Evolutionary conservation across 2,329 filamentous ascomycete species (phyloP).

Genomic region (Cryoendolithus antarcticus): DNA sequence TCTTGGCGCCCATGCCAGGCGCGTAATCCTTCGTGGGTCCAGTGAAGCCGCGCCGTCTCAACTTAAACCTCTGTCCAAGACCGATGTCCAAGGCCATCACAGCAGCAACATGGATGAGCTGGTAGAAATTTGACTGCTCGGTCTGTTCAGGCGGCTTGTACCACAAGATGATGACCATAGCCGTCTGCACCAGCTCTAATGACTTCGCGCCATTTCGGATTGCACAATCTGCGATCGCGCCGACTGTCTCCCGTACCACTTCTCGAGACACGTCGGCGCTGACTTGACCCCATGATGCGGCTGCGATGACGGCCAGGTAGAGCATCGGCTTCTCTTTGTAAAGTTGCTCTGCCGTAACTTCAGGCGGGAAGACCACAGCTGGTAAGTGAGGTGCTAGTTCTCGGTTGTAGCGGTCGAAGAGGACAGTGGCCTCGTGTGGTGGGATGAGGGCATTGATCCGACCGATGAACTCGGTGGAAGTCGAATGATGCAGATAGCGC

Average conservation of each 20-base stretch:
- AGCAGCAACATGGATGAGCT: conserved; percentile 68
- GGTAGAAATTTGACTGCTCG: conserved; percentile 82
- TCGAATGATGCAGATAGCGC: conserved; percentile 13
- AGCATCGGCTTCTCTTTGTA: conserved; percentile 47
- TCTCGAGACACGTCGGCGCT: conserved; percentile 45
- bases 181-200: conserved; percentile 67
- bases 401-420: conserved; percentile 46
- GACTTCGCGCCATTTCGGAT: conserved; percentile 68
- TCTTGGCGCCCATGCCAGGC: conserved; percentile 12
- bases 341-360: conserved; percentile 41
- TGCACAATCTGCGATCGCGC: conserved; percentile 60
- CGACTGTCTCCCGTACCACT: conserved; percentile 58
- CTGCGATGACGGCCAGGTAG: conserved; percentile 45
- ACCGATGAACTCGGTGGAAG: conserved; percentile 18
- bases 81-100: conserved; percentile 78
- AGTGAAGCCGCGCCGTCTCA: conserved; percentile 23
- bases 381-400: conserved; percentile 45
- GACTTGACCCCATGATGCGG: conserved; percentile 39
- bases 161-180: conserved; percentile 68
- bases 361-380: conserved; percentile 44
- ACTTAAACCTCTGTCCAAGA: conserved; percentile 47
- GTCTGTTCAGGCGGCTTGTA: conserved; percentile 73
- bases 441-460: conserved; percentile 37
- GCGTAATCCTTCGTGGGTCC: conserved; percentile 22
- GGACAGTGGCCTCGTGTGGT: conserved; percentile 37